Percentiles rank a stretch among this genome's conserved stretches.
These are phyloP conservation scores for Brassica nigra DNA, from an alignment of 345 rosid genomes.

Conservation along the genomic window DNA sequence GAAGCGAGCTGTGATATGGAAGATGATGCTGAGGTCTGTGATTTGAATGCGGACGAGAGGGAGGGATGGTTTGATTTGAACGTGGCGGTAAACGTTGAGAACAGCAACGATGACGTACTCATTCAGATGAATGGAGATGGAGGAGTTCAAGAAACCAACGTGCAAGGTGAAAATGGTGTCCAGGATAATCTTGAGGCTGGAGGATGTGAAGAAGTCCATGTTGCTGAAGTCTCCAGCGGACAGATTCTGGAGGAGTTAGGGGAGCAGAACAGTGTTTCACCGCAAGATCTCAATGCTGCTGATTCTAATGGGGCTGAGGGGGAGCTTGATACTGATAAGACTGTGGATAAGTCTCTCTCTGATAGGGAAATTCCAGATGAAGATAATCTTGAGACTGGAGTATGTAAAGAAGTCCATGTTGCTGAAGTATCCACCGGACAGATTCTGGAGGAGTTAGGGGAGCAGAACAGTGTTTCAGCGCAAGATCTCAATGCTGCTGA, in stretches of 20 bases:
- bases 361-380: not conserved
- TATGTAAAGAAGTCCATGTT: slow-evolving; percentile 49
- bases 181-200: not conserved
- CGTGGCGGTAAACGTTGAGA: slow-evolving; percentile 55
- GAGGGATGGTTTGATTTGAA: slow-evolving; percentile 36
- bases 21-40: slow-evolving; percentile 44
- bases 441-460: slow-evolving; percentile 37
- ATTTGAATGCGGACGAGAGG: slow-evolving; percentile 44
- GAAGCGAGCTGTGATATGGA: slow-evolving; percentile 55
- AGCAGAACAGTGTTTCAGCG: too few relatives aligned
- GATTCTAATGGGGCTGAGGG: slow-evolving; percentile 34
- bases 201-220: slow-evolving; percentile 49
- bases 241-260: slow-evolving; percentile 42
- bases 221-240: slow-evolving; percentile 40
- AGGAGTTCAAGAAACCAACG: slow-evolving; percentile 34
- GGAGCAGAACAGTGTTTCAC: slow-evolving; percentile 9
- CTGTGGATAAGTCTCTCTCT: slow-evolving; percentile 43
- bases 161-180: slow-evolving; percentile 19
- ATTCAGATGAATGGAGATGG: slow-evolving; percentile 14
- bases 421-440: slow-evolving; percentile 41
- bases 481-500: not conserved
- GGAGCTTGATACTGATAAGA: slow-evolving; percentile 33
- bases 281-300: slow-evolving; percentile 22
- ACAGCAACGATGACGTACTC: not conserved
- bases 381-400: not conserved